A percentile compares a stretch with the other conserved stretches of the same genome.
Evolutionary conservation across 768 basidiomycete genomes (phyloP).

Genomic region (Infundibulicybe gibba): DNA sequence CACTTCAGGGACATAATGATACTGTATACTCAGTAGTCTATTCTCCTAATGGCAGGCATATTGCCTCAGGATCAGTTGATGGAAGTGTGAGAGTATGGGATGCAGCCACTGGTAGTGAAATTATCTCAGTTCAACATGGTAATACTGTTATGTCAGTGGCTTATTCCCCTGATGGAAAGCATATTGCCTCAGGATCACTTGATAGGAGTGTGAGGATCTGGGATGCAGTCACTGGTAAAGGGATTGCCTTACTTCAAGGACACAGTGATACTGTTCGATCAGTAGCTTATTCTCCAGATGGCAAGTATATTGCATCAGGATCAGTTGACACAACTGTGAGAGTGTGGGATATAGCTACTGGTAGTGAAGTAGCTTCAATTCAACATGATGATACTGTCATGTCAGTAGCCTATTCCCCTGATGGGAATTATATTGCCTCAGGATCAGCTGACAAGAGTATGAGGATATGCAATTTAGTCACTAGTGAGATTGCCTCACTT

Average conservation of each 20-base stretch:
- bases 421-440: neutral
- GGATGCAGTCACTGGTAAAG: conserved; percentile 13
- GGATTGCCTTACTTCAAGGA: neutral
- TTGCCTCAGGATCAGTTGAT: conserved; percentile 12
- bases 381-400: neutral
- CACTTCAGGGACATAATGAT: conserved; percentile 3
- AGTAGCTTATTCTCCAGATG: neutral
- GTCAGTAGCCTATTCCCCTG: neutral
- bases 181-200: conserved; percentile 21
- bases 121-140: conserved; percentile 5
- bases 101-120: neutral
- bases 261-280: conserved; percentile 4
- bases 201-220: conserved; percentile 23
- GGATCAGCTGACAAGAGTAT: neutral
- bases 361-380: conserved; percentile 18
- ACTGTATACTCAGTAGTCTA: conserved; percentile 14
- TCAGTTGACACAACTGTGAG: neutral
- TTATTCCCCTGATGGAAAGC: conserved; percentile 22
- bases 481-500: neutral
- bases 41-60: conserved; percentile 19
- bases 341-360: neutral
- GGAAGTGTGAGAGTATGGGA: conserved; percentile 3
- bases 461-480: neutral
- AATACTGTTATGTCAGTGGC: conserved; percentile 9
- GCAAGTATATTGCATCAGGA: neutral